Evolutionary conservation across 2,329 filamentous ascomycete genomes (phyloP).

Genomic region (Aotearoamyces nothofagi): DNA sequence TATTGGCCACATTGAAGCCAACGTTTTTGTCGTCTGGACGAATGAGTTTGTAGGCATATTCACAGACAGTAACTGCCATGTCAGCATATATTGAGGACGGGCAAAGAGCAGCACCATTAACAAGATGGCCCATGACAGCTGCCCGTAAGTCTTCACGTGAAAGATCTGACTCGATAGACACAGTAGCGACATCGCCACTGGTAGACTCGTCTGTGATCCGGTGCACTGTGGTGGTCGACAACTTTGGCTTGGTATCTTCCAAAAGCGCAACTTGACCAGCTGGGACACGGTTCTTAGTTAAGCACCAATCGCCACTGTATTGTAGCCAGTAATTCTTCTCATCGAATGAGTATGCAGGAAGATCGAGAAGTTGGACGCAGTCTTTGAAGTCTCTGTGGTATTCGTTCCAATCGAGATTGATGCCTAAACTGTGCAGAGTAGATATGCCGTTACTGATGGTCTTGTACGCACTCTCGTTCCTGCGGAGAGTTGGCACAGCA

Average conservation of each 20-base stretch:
- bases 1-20: conserved; percentile 45
- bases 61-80: conserved; percentile 40
- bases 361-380: conserved; percentile 41
- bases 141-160: conserved; percentile 36
- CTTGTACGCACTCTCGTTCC: conserved; percentile 47
- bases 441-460: conserved; percentile 42
- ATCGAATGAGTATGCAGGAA: conserved; percentile 56
- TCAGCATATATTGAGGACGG: conserved; percentile 43
- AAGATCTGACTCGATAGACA: conserved; percentile 38
- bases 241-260: conserved; percentile 24
- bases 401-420: conserved; percentile 56
- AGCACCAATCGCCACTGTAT: conserved; percentile 51
- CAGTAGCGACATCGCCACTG: conserved; percentile 31
- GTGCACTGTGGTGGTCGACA: conserved; percentile 41
- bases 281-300: conserved; percentile 39
- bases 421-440: conserved; percentile 43
- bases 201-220: conserved; percentile 36
- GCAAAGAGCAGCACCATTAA: conserved; percentile 42
- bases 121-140: conserved; percentile 39
- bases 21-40: conserved; percentile 36
- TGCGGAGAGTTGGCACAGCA: conserved; percentile 43
- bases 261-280: conserved; percentile 1
- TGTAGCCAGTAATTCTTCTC: conserved; percentile 54
- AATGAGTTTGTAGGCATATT: conserved; percentile 50
- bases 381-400: conserved; percentile 47